Percentiles rank a stretch among this genome's conserved stretches.
phyloP scores from a whole-genome alignment of 2,329 filamentous ascomycete species.

The Penicillium oxalicum region DNA sequence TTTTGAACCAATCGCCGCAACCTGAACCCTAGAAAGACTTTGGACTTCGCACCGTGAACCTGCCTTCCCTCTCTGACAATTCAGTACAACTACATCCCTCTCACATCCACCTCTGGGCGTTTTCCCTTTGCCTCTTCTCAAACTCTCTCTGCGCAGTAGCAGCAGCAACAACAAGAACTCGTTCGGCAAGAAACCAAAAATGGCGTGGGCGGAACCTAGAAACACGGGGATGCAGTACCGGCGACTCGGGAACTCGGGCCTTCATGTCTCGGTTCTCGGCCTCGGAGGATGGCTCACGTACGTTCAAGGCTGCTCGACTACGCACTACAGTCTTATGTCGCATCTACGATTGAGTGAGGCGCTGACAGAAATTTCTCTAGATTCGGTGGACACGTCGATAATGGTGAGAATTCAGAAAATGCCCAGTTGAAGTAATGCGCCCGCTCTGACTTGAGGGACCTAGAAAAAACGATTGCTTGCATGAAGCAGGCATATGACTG shows the following conservation, averaged over 20 bases:
- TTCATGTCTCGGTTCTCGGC: slow-evolving; percentile 25
- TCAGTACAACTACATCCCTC: too few species aligned
- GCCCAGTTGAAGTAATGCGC: neutral
- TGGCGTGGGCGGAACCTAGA: slow-evolving; percentile 1
- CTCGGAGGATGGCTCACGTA: slow-evolving; percentile 39
- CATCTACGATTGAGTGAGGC: neutral
- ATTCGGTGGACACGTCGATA: slow-evolving; percentile 1
- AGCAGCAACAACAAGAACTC: too few species aligned
- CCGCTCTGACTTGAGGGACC: neutral
- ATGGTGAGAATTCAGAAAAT: neutral
- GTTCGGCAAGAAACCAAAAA: neutral
- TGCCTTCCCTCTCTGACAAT: too few species aligned
- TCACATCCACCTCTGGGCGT: too few species aligned
- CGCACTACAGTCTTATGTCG: too few species aligned
- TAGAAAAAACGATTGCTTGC: slow-evolving; percentile 27
- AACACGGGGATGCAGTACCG: neutral
- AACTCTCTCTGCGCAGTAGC: too few species aligned
- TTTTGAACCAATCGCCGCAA: too few species aligned
- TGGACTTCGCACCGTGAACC: too few species aligned
- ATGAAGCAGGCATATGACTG: slow-evolving; percentile 51
- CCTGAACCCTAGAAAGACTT: too few species aligned
- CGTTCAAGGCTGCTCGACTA: neutral
- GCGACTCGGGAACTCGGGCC: neutral
- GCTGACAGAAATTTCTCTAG: neutral
- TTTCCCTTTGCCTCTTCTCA: too few species aligned